Percentiles rank a stretch among this genome's conserved stretches.
Conservation (phyloP, 352 stramenopile genomes). For the Albugo laibachii region DNA sequence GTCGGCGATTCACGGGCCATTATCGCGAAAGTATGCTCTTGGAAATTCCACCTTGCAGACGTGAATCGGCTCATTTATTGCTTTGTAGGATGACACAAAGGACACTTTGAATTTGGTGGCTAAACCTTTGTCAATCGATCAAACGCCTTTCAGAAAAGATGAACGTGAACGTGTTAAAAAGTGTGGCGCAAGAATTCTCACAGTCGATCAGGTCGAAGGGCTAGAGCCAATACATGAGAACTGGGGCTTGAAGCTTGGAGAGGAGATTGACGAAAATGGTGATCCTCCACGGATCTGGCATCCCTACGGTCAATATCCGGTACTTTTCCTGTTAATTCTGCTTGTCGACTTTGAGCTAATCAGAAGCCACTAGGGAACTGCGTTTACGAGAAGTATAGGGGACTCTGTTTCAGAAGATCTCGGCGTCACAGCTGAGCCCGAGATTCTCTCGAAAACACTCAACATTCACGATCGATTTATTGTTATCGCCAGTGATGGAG, state of each 20-base stretch:
- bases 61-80: slow-evolving; percentile 3
- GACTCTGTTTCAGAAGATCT: slow-evolving; percentile 86
- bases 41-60: slow-evolving; percentile 17
- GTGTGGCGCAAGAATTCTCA: slow-evolving; percentile 86
- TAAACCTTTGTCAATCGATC: slow-evolving; percentile 83
- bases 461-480: slow-evolving; percentile 83
- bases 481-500: slow-evolving; percentile 84
- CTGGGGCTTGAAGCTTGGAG: slow-evolving; percentile 74
- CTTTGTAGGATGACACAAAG: slow-evolving; percentile 19
- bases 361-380: slow-evolving; percentile 60
- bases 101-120: slow-evolving; percentile 55
- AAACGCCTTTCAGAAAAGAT: slow-evolving; percentile 92
- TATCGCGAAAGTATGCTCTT: slow-evolving; percentile 67
- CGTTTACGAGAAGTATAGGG: slow-evolving; percentile 95
- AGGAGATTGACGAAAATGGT: slow-evolving; percentile 82
- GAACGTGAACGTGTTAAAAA: slow-evolving; percentile 87
- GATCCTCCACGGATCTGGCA: slow-evolving; percentile 86
- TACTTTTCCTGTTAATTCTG: slow-evolving; percentile 7
- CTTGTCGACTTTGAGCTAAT: slow-evolving; percentile 1
- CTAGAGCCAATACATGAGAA: slow-evolving; percentile 83
- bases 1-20: slow-evolving; percentile 92
- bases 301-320: slow-evolving; percentile 68
- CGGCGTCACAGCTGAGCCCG: slow-evolving; percentile 82
- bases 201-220: slow-evolving; percentile 91
- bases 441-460: slow-evolving; percentile 80